These are phyloP conservation scores for Trichoderma pleuroti DNA, from an alignment of 2,329 filamentous ascomycete species.

Conservation along the genomic window DNA sequence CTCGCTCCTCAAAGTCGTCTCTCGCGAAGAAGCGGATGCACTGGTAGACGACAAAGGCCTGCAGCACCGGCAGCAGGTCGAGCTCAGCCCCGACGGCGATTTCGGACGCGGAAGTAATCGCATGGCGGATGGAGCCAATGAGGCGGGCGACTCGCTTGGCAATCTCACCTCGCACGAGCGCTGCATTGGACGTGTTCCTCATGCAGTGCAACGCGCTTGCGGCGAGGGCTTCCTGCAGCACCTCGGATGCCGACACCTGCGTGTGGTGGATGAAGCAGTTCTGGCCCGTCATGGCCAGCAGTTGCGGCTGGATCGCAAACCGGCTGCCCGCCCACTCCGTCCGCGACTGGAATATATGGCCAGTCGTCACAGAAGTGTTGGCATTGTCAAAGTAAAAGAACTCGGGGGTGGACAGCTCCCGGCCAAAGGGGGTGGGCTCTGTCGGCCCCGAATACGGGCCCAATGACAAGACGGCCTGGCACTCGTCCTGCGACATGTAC, in stretches of 20 bases:
- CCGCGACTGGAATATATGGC: neutral
- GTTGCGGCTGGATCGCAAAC: conserved; percentile 6
- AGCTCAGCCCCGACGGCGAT: neutral
- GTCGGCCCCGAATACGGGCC: neutral
- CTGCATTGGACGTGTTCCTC: conserved; percentile 8
- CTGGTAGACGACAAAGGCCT: conserved; percentile 10
- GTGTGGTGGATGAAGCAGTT: conserved; percentile 14
- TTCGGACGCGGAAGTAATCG: neutral
- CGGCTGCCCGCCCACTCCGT: neutral
- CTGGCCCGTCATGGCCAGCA: conserved; percentile 7
- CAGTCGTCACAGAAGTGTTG: neutral
- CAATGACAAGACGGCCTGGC: conserved; percentile 1
- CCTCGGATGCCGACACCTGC: conserved; percentile 7
- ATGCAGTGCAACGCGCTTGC: conserved; percentile 14
- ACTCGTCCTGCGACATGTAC: neutral
- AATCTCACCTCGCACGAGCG: conserved; percentile 10
- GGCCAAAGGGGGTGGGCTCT: neutral
- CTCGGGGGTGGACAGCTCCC: neutral
- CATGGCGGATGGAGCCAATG: neutral
- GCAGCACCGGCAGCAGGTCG: conserved; percentile 3
- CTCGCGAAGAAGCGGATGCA: conserved; percentile 12
- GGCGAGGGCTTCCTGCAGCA: conserved; percentile 12
- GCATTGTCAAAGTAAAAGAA: conserved; percentile 8
- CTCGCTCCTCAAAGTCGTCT: neutral
- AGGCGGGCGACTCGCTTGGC: conserved; percentile 6